Base-by-base conservation (phyloP, 257 asterid genomes). In the Gentiana dahurica region DNA sequence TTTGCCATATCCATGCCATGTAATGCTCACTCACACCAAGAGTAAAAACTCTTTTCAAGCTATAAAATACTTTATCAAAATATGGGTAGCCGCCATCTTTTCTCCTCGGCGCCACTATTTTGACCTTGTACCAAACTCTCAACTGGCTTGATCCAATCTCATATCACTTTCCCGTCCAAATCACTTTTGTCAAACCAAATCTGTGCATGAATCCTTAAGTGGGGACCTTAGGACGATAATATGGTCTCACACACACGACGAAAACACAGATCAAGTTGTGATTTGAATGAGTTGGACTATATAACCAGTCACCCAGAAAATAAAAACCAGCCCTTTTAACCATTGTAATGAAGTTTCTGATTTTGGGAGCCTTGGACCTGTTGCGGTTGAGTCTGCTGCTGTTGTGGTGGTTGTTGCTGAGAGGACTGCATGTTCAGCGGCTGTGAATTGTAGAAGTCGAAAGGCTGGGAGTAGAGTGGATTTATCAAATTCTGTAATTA, bases 381-480 rank as follows among this genome's bases (percentile, higher is more conserved):
- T 67, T 84, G 87, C 62, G 75, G 93, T 67, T 84, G 87, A 62
- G 75, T 55, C 39, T 79, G 68, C 52, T 73, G 85, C 62, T 54
- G 62, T 11, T 11, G 32, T 39, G 36, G 61, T 60, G 81, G 95
- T 54, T 75, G 97, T 59, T 61, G 81, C 74, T 81, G 97, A 54
- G 87, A 53, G 58, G 75, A 68, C 74, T 77, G 95, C 71, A 78
- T 63, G 56, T 75, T 84, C 41, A 62, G 70, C 6, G 89, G 92
- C 77, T 75, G 94, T 1, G 92, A 44, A 59, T 73, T 87, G 76
- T 87, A 87, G 76, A 78, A 95, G 5, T 77, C 73, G 53, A 79
- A 85, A 36, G 98, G 96, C 75, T 87, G 98, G 37, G 94, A 79
- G 62, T 85, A 85, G 34, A 83, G 81, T 48, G 96, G 96, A 75